Evolutionary conservation across 2,329 filamentous ascomycete species (phyloP).

Genomic region (Sclerotinia glacialis): DNA sequence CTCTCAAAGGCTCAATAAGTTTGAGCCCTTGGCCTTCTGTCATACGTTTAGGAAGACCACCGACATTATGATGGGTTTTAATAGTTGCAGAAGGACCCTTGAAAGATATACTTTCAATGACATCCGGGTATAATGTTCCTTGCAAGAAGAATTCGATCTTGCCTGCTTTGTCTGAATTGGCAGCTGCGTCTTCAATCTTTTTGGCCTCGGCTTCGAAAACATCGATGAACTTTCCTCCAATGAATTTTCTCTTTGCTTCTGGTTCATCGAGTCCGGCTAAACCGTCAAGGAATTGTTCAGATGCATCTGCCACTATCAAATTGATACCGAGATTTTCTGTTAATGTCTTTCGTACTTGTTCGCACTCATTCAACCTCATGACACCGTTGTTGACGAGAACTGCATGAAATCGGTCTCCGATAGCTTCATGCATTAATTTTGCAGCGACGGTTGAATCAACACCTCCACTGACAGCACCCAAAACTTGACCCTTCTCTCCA

Average conservation of each 20-base stretch:
- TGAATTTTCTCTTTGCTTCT: slow-evolving; percentile 88
- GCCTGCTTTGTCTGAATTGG: slow-evolving; percentile 64
- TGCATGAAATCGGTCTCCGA: slow-evolving; percentile 76
- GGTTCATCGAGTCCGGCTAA: slow-evolving; percentile 76
- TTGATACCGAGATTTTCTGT: slow-evolving; percentile 81
- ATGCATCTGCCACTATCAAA: slow-evolving; percentile 79
- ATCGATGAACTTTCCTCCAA: slow-evolving; percentile 75
- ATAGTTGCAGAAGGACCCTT: slow-evolving; percentile 69
- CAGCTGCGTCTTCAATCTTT: slow-evolving; percentile 69
- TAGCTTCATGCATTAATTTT: slow-evolving; percentile 81
- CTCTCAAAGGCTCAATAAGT: slow-evolving; percentile 74
- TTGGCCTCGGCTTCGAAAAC: slow-evolving; percentile 79
- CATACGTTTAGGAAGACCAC: slow-evolving; percentile 60
- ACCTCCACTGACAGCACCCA: slow-evolving; percentile 62
- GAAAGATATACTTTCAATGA: slow-evolving; percentile 64
- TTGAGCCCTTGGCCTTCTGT: slow-evolving; percentile 53
- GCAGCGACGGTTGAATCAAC: slow-evolving; percentile 26
- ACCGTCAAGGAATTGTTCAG: slow-evolving; percentile 70
- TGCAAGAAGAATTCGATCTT: slow-evolving; percentile 85
- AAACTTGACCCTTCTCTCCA: slow-evolving; percentile 75
- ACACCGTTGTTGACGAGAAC: slow-evolving; percentile 82
- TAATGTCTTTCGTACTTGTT: slow-evolving; percentile 77
- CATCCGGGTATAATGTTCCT: slow-evolving; percentile 67
- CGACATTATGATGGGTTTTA: slow-evolving; percentile 71
- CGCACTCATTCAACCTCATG: slow-evolving; percentile 81